Percentiles rank a stretch among this genome's conserved stretches.
phyloP scores from a whole-genome alignment of 2,329 filamentous ascomycete genomes.

The Apiospora kogelbergensis region DNA sequence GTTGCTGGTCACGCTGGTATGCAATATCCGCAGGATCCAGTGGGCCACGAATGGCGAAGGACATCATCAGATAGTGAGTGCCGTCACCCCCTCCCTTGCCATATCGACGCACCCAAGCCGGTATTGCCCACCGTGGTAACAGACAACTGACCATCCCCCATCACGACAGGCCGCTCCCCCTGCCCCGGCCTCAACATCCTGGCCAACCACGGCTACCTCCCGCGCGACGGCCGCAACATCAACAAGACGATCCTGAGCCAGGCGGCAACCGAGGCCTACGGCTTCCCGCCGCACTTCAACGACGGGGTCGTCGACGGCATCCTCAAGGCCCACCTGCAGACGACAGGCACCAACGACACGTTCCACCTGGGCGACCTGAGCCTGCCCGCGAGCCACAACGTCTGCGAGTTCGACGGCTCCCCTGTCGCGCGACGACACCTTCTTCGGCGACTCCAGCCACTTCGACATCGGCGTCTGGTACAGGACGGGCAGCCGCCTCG shows the following conservation, averaged over 20 bases:
- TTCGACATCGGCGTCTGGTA: not conserved
- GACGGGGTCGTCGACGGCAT: not conserved
- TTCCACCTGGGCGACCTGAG: constrained; percentile 3
- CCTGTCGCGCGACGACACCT: not conserved
- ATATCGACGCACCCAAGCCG: not conserved
- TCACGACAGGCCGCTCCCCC: constrained; percentile 24
- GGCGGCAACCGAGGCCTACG: not conserved
- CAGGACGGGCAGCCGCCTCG: not conserved
- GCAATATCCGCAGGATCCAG: not conserved
- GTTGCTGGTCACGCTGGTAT: not conserved
- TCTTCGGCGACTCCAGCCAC: not conserved
- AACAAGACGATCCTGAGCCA: not conserved
- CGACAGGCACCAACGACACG: not conserved
- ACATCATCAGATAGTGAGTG: not conserved
- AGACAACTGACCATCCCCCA: not conserved
- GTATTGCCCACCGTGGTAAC: not conserved
- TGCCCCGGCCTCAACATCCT: constrained; percentile 54
- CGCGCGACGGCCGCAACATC: constrained; percentile 39
- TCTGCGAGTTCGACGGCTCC: not conserved
- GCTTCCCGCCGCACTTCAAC: not conserved
- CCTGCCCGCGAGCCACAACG: constrained; percentile 1
- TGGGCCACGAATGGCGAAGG: not conserved
- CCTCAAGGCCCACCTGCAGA: not conserved
- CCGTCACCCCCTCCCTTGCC: not conserved
- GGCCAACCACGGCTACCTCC: constrained; percentile 50